These are phyloP conservation scores for Botrytis fabae DNA, from an alignment of 2,329 filamentous ascomycete genomes.

Conservation along the genomic window DNA sequence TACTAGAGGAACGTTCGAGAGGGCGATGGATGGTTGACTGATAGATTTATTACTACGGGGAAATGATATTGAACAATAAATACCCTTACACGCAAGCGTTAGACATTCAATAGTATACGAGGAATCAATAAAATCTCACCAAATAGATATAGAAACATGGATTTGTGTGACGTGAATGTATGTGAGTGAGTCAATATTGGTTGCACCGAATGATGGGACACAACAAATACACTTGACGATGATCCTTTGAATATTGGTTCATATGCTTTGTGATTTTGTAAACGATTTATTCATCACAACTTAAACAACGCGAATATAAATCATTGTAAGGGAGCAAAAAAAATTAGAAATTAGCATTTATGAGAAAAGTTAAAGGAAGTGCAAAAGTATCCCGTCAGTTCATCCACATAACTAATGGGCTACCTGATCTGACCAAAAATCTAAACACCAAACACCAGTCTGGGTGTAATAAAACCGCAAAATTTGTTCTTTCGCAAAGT, in stretches of 20 bases:
- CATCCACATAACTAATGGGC: neutral
- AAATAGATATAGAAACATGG: neutral
- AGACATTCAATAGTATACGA: neutral
- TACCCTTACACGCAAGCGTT: neutral
- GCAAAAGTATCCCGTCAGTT: neutral
- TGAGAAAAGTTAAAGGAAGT: neutral
- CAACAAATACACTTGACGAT: neutral
- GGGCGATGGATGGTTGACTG: neutral
- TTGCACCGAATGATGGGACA: neutral
- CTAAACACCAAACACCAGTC: neutral
- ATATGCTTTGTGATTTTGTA: neutral
- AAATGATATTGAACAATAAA: neutral
- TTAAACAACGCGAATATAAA: neutral
- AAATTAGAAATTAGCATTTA: neutral
- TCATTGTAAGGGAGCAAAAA: neutral
- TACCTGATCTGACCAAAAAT: neutral
- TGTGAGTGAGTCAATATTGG: neutral
- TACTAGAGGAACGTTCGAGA: neutral
- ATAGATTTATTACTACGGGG: neutral
- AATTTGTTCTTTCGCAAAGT: neutral
- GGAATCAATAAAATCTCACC: neutral
- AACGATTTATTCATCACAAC: neutral
- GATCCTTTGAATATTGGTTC: neutral
- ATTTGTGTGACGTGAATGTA: neutral
- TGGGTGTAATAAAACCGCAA: neutral